Evolutionary conservation across 78 protist species (phyloP), one percentile per base, ranked within the genome.

Genomic region (Chrysochromulina parva): DNA sequence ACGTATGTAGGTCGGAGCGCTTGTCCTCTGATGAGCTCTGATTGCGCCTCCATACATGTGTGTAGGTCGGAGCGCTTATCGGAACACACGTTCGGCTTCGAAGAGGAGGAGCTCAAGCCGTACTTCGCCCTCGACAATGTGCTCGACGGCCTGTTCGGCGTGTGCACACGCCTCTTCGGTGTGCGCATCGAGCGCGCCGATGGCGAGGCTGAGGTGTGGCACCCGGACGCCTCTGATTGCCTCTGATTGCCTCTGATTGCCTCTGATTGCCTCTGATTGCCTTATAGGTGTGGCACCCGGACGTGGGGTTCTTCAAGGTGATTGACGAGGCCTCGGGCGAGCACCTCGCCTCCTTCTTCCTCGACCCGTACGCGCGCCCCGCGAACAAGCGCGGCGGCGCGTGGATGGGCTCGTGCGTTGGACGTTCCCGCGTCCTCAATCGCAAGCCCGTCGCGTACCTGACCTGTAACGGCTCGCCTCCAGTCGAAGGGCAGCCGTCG

Each of bases 201-300:
- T 14, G 53, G 26, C 55, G 65, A 9, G 5, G 81, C 3, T 2
- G 88, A 14, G 38, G 55, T 11, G 53, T n/a, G n/a, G n/a, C n/a
- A n/a, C n/a, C n/a, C n/a, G n/a, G n/a, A n/a, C n/a, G n/a, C n/a
- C n/a, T n/a, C n/a, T n/a, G n/a, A n/a, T n/a, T n/a, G n/a, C n/a
- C n/a, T n/a, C n/a, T n/a, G n/a, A n/a, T n/a, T n/a, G n/a, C n/a
- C n/a, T n/a, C n/a, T n/a, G n/a, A n/a, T n/a, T n/a, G n/a, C n/a
- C n/a, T n/a, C n/a, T n/a, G n/a, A n/a, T n/a, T n/a, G n/a, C n/a
- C n/a, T n/a, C n/a, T n/a, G n/a, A n/a, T n/a, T n/a, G n/a, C n/a
- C n/a, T n/a, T n/a, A n/a, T n/a, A n/a, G n/a, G n/a, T n/a, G n/a
- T 92, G 94, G 94, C 90, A 92, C 94, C 28, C 48, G 22, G 87